These are phyloP conservation scores for Cladosporium sp. DNA, from an alignment of 2,329 filamentous ascomycete genomes.

Conservation along the genomic window DNA sequence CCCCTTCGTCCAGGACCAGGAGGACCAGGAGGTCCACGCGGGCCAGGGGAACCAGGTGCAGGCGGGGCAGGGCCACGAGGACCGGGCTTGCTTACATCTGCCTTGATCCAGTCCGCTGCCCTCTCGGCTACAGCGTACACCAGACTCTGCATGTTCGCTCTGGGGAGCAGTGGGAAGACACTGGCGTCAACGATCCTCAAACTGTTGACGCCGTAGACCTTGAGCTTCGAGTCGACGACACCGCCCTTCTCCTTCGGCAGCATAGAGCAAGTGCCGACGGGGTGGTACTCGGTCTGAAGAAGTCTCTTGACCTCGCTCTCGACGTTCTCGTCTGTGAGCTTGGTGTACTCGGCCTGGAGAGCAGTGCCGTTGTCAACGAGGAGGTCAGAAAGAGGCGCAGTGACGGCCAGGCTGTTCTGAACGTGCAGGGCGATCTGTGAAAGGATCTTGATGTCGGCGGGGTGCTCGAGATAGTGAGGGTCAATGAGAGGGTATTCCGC, in stretches of 20 bases:
- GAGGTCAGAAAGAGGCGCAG: slow-evolving; percentile 8
- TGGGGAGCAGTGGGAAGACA: slow-evolving; percentile 32
- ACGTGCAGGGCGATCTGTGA: slow-evolving; percentile 22
- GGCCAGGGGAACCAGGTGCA: neutral
- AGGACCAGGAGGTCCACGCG: neutral
- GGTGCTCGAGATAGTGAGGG: slow-evolving; percentile 41
- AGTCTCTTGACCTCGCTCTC: slow-evolving; percentile 21
- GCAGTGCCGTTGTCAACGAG: slow-evolving; percentile 8
- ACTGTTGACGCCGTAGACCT: slow-evolving; percentile 31
- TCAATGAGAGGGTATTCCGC: slow-evolving; percentile 29
- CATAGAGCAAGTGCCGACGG: slow-evolving; percentile 34
- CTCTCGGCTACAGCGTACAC: slow-evolving; percentile 27
- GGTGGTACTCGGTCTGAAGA: slow-evolving; percentile 28
- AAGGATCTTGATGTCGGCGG: slow-evolving; percentile 49
- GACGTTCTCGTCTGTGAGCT: neutral
- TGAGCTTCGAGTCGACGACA: slow-evolving; percentile 31
- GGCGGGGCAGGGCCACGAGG: neutral
- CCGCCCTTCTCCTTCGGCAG: slow-evolving; percentile 27
- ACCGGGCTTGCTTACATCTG: slow-evolving; percentile 2
- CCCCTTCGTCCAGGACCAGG: neutral
- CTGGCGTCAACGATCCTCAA: slow-evolving; percentile 35
- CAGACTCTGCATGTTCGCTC: slow-evolving; percentile 22
- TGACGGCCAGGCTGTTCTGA: slow-evolving; percentile 23
- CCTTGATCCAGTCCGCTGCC: slow-evolving; percentile 13
- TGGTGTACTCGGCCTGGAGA: slow-evolving; percentile 2